A percentile compares a stretch with the other conserved stretches of the same genome.
Evolutionary conservation across 2,329 filamentous ascomycete genomes (phyloP).

Genomic region (Cladosporium sp.): DNA sequence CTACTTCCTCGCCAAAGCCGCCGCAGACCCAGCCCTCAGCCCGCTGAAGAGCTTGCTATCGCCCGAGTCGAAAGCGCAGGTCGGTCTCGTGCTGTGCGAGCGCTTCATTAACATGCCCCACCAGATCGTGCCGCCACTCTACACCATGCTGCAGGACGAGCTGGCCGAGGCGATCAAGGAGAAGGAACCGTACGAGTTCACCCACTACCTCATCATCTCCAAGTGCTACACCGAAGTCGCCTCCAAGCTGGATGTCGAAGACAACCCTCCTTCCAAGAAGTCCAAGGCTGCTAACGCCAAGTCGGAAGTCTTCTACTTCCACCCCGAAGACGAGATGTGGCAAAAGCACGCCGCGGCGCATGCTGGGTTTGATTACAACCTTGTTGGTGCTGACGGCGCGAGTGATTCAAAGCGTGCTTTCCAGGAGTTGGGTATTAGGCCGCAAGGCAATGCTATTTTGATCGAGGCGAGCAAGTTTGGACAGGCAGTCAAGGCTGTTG

Average conservation of each 20-base stretch:
- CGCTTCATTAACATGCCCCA: conserved; percentile 95
- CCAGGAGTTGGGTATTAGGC: conserved; percentile 86
- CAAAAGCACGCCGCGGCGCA: conserved; percentile 72
- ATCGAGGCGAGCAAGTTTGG: conserved; percentile 80
- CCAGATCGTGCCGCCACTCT: conserved; percentile 90
- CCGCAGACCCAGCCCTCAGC: conserved; percentile 49
- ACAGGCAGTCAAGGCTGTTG: conserved; percentile 72
- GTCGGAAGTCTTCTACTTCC: conserved; percentile 79
- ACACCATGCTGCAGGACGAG: conserved; percentile 91
- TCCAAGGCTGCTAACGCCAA: conserved; percentile 57
- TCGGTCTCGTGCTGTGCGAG: conserved; percentile 88
- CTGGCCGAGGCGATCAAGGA: conserved; percentile 85
- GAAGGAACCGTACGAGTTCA: conserved; percentile 88
- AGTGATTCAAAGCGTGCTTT: conserved; percentile 94
- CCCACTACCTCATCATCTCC: conserved; percentile 87
- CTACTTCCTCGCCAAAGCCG: conserved; percentile 66
- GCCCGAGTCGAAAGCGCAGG: conserved; percentile 50
- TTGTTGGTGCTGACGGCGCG: conserved; percentile 72
- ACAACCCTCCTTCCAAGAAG: conserved; percentile 61
- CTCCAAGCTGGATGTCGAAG: conserved; percentile 73
- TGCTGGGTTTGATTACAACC: conserved; percentile 76
- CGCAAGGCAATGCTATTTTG: conserved; percentile 81
- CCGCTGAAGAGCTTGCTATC: conserved; percentile 43
- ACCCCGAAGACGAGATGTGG: conserved; percentile 90
- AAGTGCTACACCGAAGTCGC: conserved; percentile 91